Evolutionary conservation across 441 rosid genomes (phyloP), one percentile per base, ranked within the genome.

Genomic region (Erysimum cheiri): DNA sequence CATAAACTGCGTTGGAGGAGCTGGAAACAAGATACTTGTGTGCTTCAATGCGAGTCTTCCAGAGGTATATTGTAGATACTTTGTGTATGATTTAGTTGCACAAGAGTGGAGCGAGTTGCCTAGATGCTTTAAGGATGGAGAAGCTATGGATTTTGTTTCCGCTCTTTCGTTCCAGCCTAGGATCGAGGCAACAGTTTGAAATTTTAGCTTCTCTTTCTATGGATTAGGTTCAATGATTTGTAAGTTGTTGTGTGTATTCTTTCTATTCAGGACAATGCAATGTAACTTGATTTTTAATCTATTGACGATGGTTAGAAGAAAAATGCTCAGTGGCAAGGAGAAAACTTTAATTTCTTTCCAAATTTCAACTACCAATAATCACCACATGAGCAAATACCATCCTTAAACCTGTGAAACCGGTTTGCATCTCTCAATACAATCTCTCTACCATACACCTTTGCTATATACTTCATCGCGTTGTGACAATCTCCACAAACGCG

Each of bases 101-200:
- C 68, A 85, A 31, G 82, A 81, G 62, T 93, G 98, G 98, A 73
- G 67, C 7, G 96, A 88, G 56, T 62, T 91, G 53, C 96, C 96
- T 0, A 79, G 67, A 40, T 83, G 91, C 66, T 77, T 56, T 10
- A 71, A 50, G 40, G 75, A 77, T 57, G 77, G 84, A 47, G 89
- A 89, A 81, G 74, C 82, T 13, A 72, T 79, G 40, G 96, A 87
- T 75, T 89, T 91, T 76, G 81, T 83, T 82, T 88, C 96, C 19
- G 92, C 98, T 32, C 85, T 89, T 69, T 84, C 94, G 1, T 89
- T 93, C 39, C 91, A 93, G 85, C 98, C 98, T 22, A 79, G 97
- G 80, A 87, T 93, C 8, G 98, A 91, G 75, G 90, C 85, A 53
- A 72, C 76, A 62, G 87, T 83, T 12, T 92, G 82, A 89, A 8